A percentile compares a stretch with the other conserved stretches of the same genome.
These are phyloP conservation scores for Mycena filopes DNA, from an alignment of 768 basidiomycete species.

Conservation along the genomic window DNA sequence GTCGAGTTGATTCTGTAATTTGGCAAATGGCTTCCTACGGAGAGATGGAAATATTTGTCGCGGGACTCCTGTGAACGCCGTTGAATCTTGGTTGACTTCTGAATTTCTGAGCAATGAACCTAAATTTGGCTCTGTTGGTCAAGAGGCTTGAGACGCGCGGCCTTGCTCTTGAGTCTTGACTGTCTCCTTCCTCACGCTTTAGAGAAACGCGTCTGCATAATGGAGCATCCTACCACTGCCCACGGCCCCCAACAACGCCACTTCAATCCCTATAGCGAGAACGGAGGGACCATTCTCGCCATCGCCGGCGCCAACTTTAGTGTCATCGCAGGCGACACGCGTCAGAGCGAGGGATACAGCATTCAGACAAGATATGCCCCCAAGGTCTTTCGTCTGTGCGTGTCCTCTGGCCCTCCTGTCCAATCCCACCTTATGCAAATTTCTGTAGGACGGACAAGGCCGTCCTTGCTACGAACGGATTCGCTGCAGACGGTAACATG, in stretches of 20 bases:
- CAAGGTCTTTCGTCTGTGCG: slow-evolving; percentile 94
- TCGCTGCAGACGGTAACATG: slow-evolving; percentile 97
- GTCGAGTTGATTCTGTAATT: too few species aligned
- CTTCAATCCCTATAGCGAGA: slow-evolving; percentile 92
- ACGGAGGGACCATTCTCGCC: slow-evolving; percentile 96
- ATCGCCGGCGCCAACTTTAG: slow-evolving; percentile 94
- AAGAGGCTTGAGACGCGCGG: slow-evolving; percentile 7
- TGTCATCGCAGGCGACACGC: slow-evolving; percentile 96
- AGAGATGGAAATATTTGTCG: too few species aligned
- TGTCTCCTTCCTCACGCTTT: background rate
- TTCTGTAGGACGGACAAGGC: slow-evolving; percentile 86
- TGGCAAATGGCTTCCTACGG: too few species aligned
- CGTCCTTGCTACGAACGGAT: slow-evolving; percentile 95
- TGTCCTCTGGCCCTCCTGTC: slow-evolving; percentile 11
- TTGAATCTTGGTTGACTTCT: too few species aligned
- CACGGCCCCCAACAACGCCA: slow-evolving; percentile 59
- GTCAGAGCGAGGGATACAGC: slow-evolving; percentile 96
- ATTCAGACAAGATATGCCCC: slow-evolving; percentile 98
- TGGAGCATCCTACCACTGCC: background rate
- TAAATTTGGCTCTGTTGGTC: background rate
- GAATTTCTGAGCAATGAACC: background rate
- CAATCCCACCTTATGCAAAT: slow-evolving; percentile 15
- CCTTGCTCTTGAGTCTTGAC: background rate
- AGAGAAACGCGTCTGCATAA: slow-evolving; percentile 7
- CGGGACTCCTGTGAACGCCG: too few species aligned